Evolutionary conservation across 2,329 filamentous ascomycete genomes (phyloP).

Genomic region (Cytospora leucostoma): DNA sequence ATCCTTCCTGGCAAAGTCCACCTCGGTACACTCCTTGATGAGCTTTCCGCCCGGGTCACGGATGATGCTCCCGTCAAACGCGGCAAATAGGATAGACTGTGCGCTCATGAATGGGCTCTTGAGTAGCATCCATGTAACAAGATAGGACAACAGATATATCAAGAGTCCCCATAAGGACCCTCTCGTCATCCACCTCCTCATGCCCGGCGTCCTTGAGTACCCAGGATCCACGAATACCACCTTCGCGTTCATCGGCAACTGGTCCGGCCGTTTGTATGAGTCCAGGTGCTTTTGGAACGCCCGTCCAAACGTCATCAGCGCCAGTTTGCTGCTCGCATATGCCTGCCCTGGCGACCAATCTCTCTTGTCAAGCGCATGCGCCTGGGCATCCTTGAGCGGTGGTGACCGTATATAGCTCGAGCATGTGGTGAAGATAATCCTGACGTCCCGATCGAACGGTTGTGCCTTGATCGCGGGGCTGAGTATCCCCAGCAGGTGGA

Average conservation of each 20-base stretch:
- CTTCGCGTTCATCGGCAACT: slow-evolving; percentile 76
- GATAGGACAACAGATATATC: slow-evolving; percentile 76
- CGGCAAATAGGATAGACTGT: slow-evolving; percentile 81
- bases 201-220: slow-evolving; percentile 80
- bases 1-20: slow-evolving; percentile 71
- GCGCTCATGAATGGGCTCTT: slow-evolving; percentile 84
- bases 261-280: slow-evolving; percentile 80
- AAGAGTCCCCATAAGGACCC: slow-evolving; percentile 80
- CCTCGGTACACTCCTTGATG: slow-evolving; percentile 85
- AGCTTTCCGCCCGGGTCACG: slow-evolving; percentile 67
- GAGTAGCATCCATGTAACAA: slow-evolving; percentile 81
- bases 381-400: slow-evolving; percentile 58
- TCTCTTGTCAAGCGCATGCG: slow-evolving; percentile 43
- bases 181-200: slow-evolving; percentile 80
- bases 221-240: slow-evolving; percentile 90
- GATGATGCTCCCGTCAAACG: slow-evolving; percentile 75
- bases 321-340: slow-evolving; percentile 71
- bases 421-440: slow-evolving; percentile 84
- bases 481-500: slow-evolving; percentile 88
- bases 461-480: slow-evolving; percentile 88
- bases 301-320: slow-evolving; percentile 84
- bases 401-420: slow-evolving; percentile 82
- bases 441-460: slow-evolving; percentile 89
- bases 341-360: slow-evolving; percentile 58
- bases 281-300: slow-evolving; percentile 93